Evolutionary conservation across 805 yeast species (phyloP).

Genomic region (Barnettozyma sp.): DNA sequence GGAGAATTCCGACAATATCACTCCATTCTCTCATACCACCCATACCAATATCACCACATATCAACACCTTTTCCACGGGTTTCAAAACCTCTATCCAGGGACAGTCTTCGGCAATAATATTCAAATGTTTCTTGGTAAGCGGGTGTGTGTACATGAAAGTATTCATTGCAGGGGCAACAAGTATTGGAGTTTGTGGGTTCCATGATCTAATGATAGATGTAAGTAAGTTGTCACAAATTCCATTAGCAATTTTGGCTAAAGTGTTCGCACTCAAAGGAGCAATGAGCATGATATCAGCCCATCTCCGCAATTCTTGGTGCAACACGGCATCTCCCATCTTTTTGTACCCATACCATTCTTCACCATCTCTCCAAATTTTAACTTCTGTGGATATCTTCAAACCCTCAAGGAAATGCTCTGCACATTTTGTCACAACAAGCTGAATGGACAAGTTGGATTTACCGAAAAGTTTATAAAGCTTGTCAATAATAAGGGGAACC

Average conservation of each 20-base stretch:
- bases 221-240: slow-evolving; percentile 69
- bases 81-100: slow-evolving; percentile 68
- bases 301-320: slow-evolving; percentile 71
- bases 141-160: slow-evolving; percentile 80
- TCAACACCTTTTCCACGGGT: slow-evolving; percentile 76
- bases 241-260: slow-evolving; percentile 66
- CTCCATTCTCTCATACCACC: slow-evolving; percentile 91
- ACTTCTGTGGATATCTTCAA: slow-evolving; percentile 64
- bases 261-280: slow-evolving; percentile 80
- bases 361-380: slow-evolving; percentile 80
- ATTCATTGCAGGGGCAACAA: slow-evolving; percentile 82
- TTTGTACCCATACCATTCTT: slow-evolving; percentile 55
- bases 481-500: slow-evolving; percentile 82
- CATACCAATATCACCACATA: slow-evolving; percentile 84
- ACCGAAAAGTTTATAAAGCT: slow-evolving; percentile 74
- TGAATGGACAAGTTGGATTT: slow-evolving; percentile 72
- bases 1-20: slow-evolving; percentile 61
- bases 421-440: slow-evolving; percentile 71
- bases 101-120: slow-evolving; percentile 57
- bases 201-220: slow-evolving; percentile 72
- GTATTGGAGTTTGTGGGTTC: slow-evolving; percentile 67
- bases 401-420: slow-evolving; percentile 62
- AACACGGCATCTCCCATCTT: slow-evolving; percentile 67
- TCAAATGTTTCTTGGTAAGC: slow-evolving; percentile 65
- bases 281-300: slow-evolving; percentile 77